Evolutionary conservation across 78 protist genomes (phyloP).

Genomic region (Cavenderia fasciculata): DNA sequence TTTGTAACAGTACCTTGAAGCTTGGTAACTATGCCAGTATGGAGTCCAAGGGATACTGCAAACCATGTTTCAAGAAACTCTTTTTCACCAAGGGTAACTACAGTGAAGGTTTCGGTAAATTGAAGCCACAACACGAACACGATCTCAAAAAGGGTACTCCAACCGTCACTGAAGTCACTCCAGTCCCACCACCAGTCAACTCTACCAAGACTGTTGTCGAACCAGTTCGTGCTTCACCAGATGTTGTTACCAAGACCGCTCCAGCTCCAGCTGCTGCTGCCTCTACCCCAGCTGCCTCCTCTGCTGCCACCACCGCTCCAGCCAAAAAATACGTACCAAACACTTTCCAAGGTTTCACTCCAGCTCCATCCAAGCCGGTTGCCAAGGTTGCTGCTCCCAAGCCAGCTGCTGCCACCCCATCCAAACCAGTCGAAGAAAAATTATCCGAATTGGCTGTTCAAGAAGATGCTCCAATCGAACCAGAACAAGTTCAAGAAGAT

Average conservation of each 20-base stretch:
- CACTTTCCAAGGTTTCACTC: too few relatives aligned
- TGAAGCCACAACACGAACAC: slow-evolving; percentile 72
- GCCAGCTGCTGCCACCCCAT: not conserved
- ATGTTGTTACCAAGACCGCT: not conserved
- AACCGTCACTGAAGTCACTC: not conserved
- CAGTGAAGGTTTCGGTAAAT: slow-evolving; percentile 74
- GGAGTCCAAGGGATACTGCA: slow-evolving; percentile 60
- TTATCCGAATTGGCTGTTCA: too few relatives aligned
- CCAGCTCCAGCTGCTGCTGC: slow-evolving; percentile 12
- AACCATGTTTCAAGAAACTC: slow-evolving; percentile 67
- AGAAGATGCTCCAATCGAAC: slow-evolving; percentile 11
- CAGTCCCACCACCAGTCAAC: slow-evolving; percentile 13
- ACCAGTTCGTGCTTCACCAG: not conserved
- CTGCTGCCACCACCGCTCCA: slow-evolving; percentile 23
- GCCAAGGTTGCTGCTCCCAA: slow-evolving; percentile 1
- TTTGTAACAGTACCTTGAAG: slow-evolving; percentile 60
- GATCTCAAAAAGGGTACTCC: slow-evolving; percentile 16
- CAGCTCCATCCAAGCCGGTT: slow-evolving; percentile 46
- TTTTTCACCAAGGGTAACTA: slow-evolving; percentile 76
- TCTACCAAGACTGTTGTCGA: not conserved
- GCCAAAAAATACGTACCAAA: too few relatives aligned
- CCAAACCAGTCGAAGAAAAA: too few relatives aligned
- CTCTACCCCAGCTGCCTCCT: not conserved
- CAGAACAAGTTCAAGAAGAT: not conserved
- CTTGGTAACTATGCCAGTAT: slow-evolving; percentile 80